These are phyloP conservation scores for Brassica nigra DNA, from an alignment of 345 rosid genomes.

Conservation along the genomic window DNA sequence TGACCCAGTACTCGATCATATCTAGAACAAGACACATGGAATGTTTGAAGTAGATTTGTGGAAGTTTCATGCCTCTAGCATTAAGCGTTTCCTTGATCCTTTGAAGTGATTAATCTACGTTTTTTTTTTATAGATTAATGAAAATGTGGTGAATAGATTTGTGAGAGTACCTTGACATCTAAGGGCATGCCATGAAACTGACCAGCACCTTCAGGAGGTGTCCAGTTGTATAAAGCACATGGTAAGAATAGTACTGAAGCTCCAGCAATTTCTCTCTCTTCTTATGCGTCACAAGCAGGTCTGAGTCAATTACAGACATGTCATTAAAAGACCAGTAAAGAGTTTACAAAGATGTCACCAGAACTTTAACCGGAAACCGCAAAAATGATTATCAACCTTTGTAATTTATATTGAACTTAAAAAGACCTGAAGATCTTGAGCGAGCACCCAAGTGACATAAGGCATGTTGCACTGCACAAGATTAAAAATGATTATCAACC, in stretches of 20 bases:
- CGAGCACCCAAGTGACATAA: constrained; percentile 77
- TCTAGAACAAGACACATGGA: constrained; percentile 72
- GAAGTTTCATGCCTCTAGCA: constrained; percentile 96
- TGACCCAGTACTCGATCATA: constrained; percentile 6
- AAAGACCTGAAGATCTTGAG: constrained; percentile 72
- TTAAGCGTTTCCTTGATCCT: constrained; percentile 93
- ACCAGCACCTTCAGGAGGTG: constrained; percentile 98
- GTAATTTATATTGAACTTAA: background rate
- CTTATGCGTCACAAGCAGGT: background rate
- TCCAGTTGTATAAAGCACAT: constrained; percentile 86
- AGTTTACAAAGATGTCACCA: constrained; percentile 45
- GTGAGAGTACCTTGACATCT: constrained; percentile 71
- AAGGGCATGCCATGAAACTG: constrained; percentile 98
- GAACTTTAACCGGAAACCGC: constrained; percentile 62
- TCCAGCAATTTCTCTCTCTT: constrained; percentile 40
- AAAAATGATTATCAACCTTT: constrained; percentile 44
- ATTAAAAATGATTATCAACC: constrained; percentile 8
- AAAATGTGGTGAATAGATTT: background rate
- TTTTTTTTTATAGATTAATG: background rate
- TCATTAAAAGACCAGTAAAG: background rate
- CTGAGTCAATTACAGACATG: background rate
- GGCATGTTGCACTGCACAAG: constrained; percentile 84
- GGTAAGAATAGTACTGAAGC: constrained; percentile 79
- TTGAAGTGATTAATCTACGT: constrained; percentile 86
- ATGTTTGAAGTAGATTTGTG: constrained; percentile 54